Base-by-base conservation (phyloP, 2,329 filamentous ascomycete species). In the Zopfia rhizophila region DNA sequence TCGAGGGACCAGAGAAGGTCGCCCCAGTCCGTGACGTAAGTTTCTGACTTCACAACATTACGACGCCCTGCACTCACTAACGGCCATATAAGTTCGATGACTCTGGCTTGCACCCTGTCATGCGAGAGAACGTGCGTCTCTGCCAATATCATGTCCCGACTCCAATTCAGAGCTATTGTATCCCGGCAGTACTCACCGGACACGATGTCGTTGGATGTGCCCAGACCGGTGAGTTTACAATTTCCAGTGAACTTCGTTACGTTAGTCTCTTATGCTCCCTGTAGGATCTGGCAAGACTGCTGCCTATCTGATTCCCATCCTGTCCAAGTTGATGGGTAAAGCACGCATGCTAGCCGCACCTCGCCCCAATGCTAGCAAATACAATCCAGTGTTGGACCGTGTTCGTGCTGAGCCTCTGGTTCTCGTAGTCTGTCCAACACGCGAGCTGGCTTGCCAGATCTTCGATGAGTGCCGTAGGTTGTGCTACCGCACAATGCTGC, bases 231-330 rank as follows among this genome's bases (percentile, higher is more conserved):
- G 77, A 71, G 82, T 74, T n/a, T 18, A 4, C n/a, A 6, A 27
- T 27, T 41, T 42, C 14, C 13, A 38, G 25, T 21, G 39, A 14
- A 21, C 16, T 23, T 36, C 7, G 19, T 22, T 8, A 12, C 10
- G 19, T 11, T 41, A 29, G 39, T n/a, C n/a, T n/a, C n/a, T 47
- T 4, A 41, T 27, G 3, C 17, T 17, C n/a, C 1, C 13, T 2
- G n/a, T 14, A 97, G 93, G 94, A 14, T 97, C 93, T 18, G 94
- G 94, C 39, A 99, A 99, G 79, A 99, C 94, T 0, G 93, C 89
- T 0, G 92, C 94, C 0, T 99, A 94, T 65, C 75, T 99, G 4
- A 84, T 97, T 43, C 94, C 94, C 0, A 89, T 96, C 48, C 65
- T 97, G 38, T 96, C 91, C 49, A 88, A 89, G 69, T 76, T 99